Evolutionary conservation across 164 flowering plant species (phyloP).

Genomic region (Vitis rotundifolia): DNA sequence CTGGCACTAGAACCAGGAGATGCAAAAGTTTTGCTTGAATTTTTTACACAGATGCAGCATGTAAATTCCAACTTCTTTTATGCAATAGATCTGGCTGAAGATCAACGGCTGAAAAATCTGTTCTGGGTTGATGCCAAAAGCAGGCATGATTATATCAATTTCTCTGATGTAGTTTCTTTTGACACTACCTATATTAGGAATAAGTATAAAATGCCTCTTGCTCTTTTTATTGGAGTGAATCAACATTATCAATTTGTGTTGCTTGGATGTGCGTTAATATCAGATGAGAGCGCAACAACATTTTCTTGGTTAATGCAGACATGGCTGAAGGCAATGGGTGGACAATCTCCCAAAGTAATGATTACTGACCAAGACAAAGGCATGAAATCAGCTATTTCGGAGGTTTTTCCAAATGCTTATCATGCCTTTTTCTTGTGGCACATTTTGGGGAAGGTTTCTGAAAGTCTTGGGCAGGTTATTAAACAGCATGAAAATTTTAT

Average conservation of each 20-base stretch:
- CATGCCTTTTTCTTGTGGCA: conserved; percentile 36
- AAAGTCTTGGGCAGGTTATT: conserved; percentile 30
- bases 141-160: conserved; percentile 36
- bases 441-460: conserved; percentile 32
- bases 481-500: conserved; percentile 32
- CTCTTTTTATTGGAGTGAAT: conserved; percentile 40
- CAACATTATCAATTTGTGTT: conserved; percentile 41
- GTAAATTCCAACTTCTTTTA: conserved; percentile 38
- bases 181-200: conserved; percentile 33
- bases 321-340: conserved; percentile 40
- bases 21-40: conserved; percentile 28
- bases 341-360: conserved; percentile 33
- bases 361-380: conserved; percentile 33
- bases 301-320: conserved; percentile 39
- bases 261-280: conserved; percentile 41
- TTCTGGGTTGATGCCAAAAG: conserved; percentile 47
- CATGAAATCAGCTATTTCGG: conserved; percentile 26
- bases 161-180: conserved; percentile 37
- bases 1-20: conserved; percentile 34
- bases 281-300: conserved; percentile 32
- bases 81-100: conserved; percentile 39
- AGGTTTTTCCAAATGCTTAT: conserved; percentile 31
- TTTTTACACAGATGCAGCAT: conserved; percentile 30
- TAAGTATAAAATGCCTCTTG: conserved; percentile 40
- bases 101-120: conserved; percentile 32